These are phyloP conservation scores for Helianthus tuberosus DNA, from an alignment of 129 eudicot species.

Conservation along the genomic window DNA sequence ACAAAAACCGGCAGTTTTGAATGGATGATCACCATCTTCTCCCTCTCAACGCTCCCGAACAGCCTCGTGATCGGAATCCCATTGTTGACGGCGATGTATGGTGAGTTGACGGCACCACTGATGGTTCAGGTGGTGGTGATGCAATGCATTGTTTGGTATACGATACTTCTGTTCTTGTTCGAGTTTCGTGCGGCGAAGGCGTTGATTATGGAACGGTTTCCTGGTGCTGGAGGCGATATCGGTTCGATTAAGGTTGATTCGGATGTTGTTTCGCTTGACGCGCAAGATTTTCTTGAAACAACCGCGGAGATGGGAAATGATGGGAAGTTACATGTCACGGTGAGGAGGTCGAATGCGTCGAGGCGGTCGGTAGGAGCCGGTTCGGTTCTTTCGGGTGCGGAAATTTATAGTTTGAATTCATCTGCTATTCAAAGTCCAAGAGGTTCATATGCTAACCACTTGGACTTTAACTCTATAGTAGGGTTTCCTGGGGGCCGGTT, in stretches of 20 bases:
- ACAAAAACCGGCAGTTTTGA: constrained; percentile 44
- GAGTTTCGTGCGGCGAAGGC: constrained; percentile 58
- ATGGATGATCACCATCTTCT: constrained; percentile 59
- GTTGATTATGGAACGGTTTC: constrained; percentile 50
- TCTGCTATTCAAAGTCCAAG: constrained; percentile 57
- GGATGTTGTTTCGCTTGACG: constrained; percentile 59
- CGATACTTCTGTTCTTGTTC: constrained; percentile 52
- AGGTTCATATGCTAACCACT: constrained; percentile 49
- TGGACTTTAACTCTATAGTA: constrained; percentile 45
- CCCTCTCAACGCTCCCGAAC: constrained; percentile 61
- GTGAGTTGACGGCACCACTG: constrained; percentile 38
- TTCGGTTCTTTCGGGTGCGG: constrained; percentile 45
- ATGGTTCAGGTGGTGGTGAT: constrained; percentile 68
- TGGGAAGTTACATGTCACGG: constrained; percentile 57
- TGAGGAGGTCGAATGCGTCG: constrained; percentile 50
- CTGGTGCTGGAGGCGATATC: constrained; percentile 48
- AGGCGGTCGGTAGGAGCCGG: constrained; percentile 32
- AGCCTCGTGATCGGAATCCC: constrained; percentile 68
- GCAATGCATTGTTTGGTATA: constrained; percentile 65
- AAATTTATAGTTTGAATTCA: constrained; percentile 55
- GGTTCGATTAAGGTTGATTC: constrained; percentile 45
- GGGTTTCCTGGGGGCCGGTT: constrained; percentile 38
- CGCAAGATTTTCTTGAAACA: constrained; percentile 44
- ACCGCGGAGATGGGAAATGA: constrained; percentile 44
- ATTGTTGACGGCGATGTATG: constrained; percentile 50